phyloP scores from a whole-genome alignment of 805 yeast species.

The Zygosaccharomyces bisporus region DNA sequence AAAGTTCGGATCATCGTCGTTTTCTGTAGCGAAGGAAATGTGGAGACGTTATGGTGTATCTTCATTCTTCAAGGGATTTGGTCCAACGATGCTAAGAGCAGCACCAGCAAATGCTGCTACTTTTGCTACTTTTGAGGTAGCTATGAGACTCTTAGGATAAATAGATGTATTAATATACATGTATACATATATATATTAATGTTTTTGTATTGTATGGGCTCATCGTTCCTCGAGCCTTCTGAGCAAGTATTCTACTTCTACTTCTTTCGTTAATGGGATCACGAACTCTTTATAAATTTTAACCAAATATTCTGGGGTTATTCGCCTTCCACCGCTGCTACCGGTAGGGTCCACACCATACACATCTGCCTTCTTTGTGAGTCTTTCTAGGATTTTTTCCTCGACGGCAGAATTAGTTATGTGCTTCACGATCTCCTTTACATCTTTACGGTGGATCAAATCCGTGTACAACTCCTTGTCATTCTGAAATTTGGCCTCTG shows the following conservation, averaged over 20 bases:
- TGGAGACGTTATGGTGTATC: slow-evolving; percentile 56
- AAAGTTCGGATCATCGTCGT: slow-evolving; percentile 51
- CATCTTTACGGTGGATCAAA: slow-evolving; percentile 63
- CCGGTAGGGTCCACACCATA: slow-evolving; percentile 88
- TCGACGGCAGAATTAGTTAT: slow-evolving; percentile 90
- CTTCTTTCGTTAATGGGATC: slow-evolving; percentile 91
- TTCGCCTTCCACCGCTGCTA: slow-evolving; percentile 68
- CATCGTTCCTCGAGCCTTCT: slow-evolving; percentile 60
- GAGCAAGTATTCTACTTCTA: slow-evolving; percentile 86
- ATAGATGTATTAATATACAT: too few relatives aligned
- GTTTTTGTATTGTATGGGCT: background rate
- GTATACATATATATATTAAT: too few relatives aligned
- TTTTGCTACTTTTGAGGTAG: slow-evolving; percentile 85
- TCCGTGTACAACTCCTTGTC: slow-evolving; percentile 61
- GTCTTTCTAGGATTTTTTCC: slow-evolving; percentile 70
- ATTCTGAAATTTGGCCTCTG: slow-evolving; percentile 82
- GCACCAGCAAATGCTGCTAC: slow-evolving; percentile 99
- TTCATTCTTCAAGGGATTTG: slow-evolving; percentile 87
- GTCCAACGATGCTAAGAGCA: slow-evolving; percentile 91
- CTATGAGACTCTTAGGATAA: slow-evolving; percentile 61
- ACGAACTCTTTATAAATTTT: slow-evolving; percentile 80
- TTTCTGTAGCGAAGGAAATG: slow-evolving; percentile 57
- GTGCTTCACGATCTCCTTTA: slow-evolving; percentile 67
- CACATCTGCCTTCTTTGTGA: slow-evolving; percentile 73
- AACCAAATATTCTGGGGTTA: slow-evolving; percentile 78